Percentiles rank a stretch among this genome's conserved stretches.
These are phyloP conservation scores for Chrysanthemum makinoi DNA, from an alignment of 129 eudicot species.

Conservation along the genomic window DNA sequence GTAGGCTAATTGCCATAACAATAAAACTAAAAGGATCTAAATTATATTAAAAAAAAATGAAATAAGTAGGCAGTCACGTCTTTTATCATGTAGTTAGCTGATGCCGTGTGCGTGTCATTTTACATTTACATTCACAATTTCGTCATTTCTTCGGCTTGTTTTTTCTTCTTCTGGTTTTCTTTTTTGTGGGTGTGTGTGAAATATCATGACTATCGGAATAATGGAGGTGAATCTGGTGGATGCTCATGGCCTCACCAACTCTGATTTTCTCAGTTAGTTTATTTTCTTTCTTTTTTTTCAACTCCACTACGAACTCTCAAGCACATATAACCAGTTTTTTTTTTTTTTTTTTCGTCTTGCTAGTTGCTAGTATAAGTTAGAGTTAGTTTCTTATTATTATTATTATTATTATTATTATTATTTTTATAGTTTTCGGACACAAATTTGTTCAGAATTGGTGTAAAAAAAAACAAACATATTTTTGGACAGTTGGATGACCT, in stretches of 20 bases:
- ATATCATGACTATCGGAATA: slow-evolving; percentile 49
- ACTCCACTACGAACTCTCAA: neutral
- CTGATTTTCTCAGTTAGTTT: slow-evolving; percentile 53
- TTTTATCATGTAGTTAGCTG: neutral
- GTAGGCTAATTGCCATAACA: neutral
- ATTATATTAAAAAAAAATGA: too few relatives aligned
- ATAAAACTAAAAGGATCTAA: neutral
- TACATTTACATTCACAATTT: neutral
- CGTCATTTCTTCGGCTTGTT: slow-evolving; percentile 9
- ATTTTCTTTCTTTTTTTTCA: neutral
- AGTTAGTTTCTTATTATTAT: too few relatives aligned
- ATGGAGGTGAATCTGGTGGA: slow-evolving; percentile 63
- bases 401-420: too few relatives aligned
- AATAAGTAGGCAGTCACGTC: too few relatives aligned
- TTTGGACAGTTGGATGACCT: too few relatives aligned
- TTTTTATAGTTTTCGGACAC: too few relatives aligned
- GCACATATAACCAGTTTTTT: too few relatives aligned
- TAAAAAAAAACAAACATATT: too few relatives aligned
- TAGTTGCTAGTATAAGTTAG: too few relatives aligned
- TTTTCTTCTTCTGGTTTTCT: neutral
- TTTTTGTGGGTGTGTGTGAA: neutral
- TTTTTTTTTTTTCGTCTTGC: neutral
- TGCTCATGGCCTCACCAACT: slow-evolving; percentile 57
- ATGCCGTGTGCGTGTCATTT: slow-evolving; percentile 23
- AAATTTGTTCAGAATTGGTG: neutral